Evolutionary conservation across 2,329 filamentous ascomycete species (phyloP).

Genomic region (Venturia aucupariae): DNA sequence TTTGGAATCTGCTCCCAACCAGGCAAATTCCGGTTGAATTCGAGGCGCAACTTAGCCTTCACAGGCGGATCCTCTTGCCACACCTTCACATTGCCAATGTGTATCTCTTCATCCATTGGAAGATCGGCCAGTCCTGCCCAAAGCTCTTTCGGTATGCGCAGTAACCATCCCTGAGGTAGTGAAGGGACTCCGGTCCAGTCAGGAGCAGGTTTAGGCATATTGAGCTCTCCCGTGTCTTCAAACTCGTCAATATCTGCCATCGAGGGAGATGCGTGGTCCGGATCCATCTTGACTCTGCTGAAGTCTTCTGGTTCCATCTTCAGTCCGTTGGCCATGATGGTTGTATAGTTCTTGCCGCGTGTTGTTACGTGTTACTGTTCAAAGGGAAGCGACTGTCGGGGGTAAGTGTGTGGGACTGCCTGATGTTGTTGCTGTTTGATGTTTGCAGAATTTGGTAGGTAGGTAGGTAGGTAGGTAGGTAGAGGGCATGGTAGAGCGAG

Average conservation of each 20-base stretch:
- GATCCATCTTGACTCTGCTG: conserved; percentile 27
- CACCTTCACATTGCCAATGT: conserved; percentile 28
- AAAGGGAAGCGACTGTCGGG: not conserved
- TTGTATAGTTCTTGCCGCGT: not conserved
- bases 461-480: too few relatives aligned
- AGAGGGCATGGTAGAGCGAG: too few relatives aligned
- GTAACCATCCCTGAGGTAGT: conserved; percentile 25
- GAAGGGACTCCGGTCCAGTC: not conserved
- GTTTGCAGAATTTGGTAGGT: too few relatives aligned
- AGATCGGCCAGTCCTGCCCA: conserved; percentile 28
- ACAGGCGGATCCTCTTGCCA: conserved; percentile 18
- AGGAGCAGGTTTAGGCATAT: conserved; percentile 22
- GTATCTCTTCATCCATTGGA: conserved; percentile 30
- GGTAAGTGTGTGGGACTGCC: not conserved
- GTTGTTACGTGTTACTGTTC: not conserved
- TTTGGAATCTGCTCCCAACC: conserved; percentile 12
- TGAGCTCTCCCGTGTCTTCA: conserved; percentile 36
- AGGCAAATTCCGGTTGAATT: conserved; percentile 13
- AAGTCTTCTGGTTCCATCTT: conserved; percentile 29
- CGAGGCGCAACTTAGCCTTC: conserved; percentile 15
- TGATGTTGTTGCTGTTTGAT: not conserved
- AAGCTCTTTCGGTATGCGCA: conserved; percentile 31
- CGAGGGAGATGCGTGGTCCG: conserved; percentile 21
- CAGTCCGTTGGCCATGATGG: conserved; percentile 28
- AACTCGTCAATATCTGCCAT: conserved; percentile 31